A percentile compares a stretch with the other conserved stretches of the same genome.
phyloP scores from a whole-genome alignment of 2,329 filamentous ascomycete genomes.

The Cordyceps tenuipes region DNA sequence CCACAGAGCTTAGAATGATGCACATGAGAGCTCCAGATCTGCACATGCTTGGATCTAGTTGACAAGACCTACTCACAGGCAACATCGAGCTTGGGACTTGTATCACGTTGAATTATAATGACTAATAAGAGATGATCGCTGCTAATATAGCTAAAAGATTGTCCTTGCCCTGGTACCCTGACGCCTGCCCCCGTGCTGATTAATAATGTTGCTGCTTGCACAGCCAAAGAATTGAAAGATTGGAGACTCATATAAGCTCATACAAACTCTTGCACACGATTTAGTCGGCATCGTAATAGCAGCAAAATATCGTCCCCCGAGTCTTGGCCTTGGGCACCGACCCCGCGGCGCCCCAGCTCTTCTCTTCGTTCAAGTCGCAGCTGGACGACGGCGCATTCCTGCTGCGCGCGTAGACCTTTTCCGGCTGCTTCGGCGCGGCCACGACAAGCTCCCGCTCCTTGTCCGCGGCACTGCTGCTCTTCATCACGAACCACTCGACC shows the following conservation, averaged over 20 bases:
- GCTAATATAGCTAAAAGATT: no score
- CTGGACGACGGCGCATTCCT: background rate
- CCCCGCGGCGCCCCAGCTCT: background rate
- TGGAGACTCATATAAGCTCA: background rate
- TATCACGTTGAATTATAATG: background rate
- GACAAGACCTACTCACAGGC: background rate
- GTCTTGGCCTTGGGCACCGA: slow-evolving; percentile 1
- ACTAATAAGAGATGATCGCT: background rate
- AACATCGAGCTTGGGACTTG: background rate
- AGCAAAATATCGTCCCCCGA: slow-evolving; percentile 7
- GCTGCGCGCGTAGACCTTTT: background rate
- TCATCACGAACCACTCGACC: slow-evolving; percentile 14
- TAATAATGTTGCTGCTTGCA: background rate
- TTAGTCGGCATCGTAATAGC: slow-evolving; percentile 10
- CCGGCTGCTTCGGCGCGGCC: background rate
- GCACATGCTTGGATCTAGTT: no score
- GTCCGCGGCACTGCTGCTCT: background rate
- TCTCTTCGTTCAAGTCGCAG: background rate
- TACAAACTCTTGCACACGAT: background rate
- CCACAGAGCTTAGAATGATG: no score
- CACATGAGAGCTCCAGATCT: background rate
- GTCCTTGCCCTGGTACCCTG: background rate
- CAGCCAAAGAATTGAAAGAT: background rate
- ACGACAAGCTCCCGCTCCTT: background rate
- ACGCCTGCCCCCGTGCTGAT: background rate